phyloP scores from a whole-genome alignment of 441 rosid species.

The Monsonia emarginata region DNA sequence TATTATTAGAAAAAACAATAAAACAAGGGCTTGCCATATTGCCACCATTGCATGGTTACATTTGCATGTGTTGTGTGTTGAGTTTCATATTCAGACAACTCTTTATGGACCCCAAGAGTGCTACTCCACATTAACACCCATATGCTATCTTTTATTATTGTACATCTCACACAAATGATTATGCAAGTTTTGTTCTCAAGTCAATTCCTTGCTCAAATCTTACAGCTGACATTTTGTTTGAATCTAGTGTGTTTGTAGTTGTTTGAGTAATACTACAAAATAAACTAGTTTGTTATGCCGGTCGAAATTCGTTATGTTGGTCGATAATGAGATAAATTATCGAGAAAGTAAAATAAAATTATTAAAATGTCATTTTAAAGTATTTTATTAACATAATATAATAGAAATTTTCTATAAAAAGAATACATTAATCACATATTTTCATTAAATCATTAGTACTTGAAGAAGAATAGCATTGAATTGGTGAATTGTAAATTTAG shows the following conservation, averaged over 20 bases:
- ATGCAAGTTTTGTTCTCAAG: neutral
- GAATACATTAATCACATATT: too few species aligned
- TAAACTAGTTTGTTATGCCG: neutral
- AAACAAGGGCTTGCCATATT: neutral
- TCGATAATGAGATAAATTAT: too few species aligned
- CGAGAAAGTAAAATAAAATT: too few species aligned
- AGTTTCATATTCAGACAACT: slow-evolving; percentile 1
- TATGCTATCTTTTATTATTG: neutral
- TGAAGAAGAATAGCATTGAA: too few species aligned
- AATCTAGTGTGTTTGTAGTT: neutral
- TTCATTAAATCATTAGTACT: too few species aligned
- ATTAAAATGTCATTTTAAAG: too few species aligned
- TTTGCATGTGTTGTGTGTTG: slow-evolving; percentile 13
- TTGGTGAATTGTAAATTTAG: too few species aligned
- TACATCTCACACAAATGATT: neutral
- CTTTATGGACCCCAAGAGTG: slow-evolving; percentile 9
- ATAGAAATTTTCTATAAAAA: too few species aligned
- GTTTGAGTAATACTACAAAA: neutral
- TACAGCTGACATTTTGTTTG: neutral
- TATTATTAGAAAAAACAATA: too few species aligned
- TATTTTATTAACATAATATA: too few species aligned
- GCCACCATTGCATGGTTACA: slow-evolving; percentile 12
- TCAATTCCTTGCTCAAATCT: neutral
- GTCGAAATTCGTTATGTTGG: neutral
- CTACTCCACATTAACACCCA: neutral